These are phyloP conservation scores for Sclerotinia sclerotiorum DNA, from an alignment of 2,329 filamentous ascomycete species.

Conservation along the genomic window DNA sequence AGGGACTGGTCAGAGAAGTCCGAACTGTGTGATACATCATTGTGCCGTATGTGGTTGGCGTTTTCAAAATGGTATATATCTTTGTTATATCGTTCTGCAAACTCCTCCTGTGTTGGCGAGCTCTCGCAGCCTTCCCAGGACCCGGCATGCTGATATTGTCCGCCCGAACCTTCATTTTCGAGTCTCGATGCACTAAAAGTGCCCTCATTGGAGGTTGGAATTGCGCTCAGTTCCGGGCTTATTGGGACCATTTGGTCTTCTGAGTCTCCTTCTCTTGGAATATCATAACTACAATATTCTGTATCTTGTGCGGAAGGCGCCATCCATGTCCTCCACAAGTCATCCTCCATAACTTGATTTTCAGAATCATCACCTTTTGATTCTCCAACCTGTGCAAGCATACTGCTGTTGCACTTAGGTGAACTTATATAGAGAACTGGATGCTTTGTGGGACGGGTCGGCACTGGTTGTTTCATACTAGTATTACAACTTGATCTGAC, in stretches of 20 bases:
- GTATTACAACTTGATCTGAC: not conserved
- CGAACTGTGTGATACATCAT: not conserved
- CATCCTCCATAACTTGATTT: conserved; percentile 35
- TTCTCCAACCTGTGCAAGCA: conserved; percentile 34
- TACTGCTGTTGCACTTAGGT: conserved; percentile 31
- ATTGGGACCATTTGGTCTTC: conserved; percentile 23
- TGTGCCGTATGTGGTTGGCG: not conserved
- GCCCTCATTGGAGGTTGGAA: not conserved
- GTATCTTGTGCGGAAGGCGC: conserved; percentile 6
- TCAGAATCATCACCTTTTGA: conserved; percentile 26
- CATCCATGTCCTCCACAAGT: conserved; percentile 39
- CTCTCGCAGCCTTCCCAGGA: not conserved
- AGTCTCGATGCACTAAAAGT: not conserved
- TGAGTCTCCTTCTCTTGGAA: not conserved
- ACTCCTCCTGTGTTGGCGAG: not conserved
- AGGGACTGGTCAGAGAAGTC: not conserved
- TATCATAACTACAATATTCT: not conserved
- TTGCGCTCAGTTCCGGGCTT: conserved; percentile 34
- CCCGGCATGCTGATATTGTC: not conserved
- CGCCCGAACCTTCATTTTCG: not conserved
- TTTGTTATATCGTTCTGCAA: not conserved
- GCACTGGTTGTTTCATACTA: conserved; percentile 15
- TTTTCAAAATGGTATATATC: not conserved
- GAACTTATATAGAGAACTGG: conserved; percentile 30
- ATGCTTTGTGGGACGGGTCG: conserved; percentile 17